A percentile compares a stretch with the other conserved stretches of the same genome.
phyloP scores from a whole-genome alignment of 345 rosid species.

The Lepidium africanum region DNA sequence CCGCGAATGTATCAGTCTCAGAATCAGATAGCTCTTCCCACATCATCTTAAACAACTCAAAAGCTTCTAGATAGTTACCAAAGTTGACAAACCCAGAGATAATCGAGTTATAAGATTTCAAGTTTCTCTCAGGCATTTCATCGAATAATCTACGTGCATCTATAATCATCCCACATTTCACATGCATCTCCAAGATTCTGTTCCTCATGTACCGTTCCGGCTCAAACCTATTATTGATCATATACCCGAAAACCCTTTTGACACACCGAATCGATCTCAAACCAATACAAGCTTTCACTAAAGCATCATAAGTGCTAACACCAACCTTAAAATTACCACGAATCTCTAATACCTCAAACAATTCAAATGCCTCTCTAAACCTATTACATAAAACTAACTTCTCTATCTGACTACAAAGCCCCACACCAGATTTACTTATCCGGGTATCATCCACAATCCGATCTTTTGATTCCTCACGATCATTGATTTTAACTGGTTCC shows the following conservation, averaged over 20 bases:
- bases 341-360: slow-evolving; percentile 69
- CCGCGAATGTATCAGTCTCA: slow-evolving; percentile 48
- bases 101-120: slow-evolving; percentile 58
- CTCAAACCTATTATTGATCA: slow-evolving; percentile 44
- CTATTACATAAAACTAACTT: slow-evolving; percentile 51
- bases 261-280: slow-evolving; percentile 58
- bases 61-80: slow-evolving; percentile 58
- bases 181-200: slow-evolving; percentile 63
- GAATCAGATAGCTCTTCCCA: slow-evolving; percentile 70
- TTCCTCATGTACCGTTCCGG: slow-evolving; percentile 59
- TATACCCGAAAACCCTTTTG: slow-evolving; percentile 54
- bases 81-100: slow-evolving; percentile 51
- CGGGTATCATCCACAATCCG: slow-evolving; percentile 17
- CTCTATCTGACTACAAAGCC: slow-evolving; percentile 72
- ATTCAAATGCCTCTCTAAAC: slow-evolving; percentile 66
- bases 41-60: slow-evolving; percentile 54
- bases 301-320: slow-evolving; percentile 59
- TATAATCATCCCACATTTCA: slow-evolving; percentile 64
- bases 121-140: slow-evolving; percentile 65
- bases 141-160: slow-evolving; percentile 67
- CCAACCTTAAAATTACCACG: slow-evolving; percentile 43
- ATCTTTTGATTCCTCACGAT: slow-evolving; percentile 15
- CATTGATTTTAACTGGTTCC: slow-evolving; percentile 28
- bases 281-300: slow-evolving; percentile 69
- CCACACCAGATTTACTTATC: slow-evolving; percentile 32